Evolutionary conservation across 805 yeast genomes (phyloP), one percentile per base, ranked within the genome.

Genomic region (Kodamaea lidongshanica): DNA sequence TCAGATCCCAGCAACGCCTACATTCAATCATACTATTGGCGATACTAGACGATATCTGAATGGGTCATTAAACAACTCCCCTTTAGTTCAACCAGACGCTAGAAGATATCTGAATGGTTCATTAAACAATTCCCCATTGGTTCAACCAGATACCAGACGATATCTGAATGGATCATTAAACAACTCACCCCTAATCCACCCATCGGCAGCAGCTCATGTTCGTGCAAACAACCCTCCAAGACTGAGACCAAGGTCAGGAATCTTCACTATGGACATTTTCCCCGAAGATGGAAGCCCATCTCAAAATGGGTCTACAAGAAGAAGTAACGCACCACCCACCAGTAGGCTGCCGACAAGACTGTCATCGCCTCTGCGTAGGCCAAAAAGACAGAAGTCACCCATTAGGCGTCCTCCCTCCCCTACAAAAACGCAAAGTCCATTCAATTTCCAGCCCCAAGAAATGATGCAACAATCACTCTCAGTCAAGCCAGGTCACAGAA

Each of bases 401-500:
- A 51, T 46, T 2, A 32, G 50, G 25, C 22, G 50, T 23, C 21
- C 44, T 6, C 12, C 39, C 2, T 45, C 55, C 0, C 58, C 54
- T 0, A 12, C 44, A 12, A 57, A 50, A 27, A 27, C 43, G 4
- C 46, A 45, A 28, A 20, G 28, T 12, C 88, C 88, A 1, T 81
- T 81, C 62, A 77, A 77, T 44, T 81, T 79, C 61, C 66, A 73
- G 40, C 70, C 81, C 6, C 70, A 72, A 36, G 70, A 61, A 38
- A 38, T 57, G 18, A 52, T 58, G 45, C 45, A 59, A 50, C 45
- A 49, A 25, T 42, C 51, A 17, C 54, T 61, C 8, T 50, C 44
- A 32, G 52, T 56, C 17, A 70, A 61, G 46, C 74, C 86, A 1
- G 77, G 82, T 0, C 84, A 77, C 45, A 77, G 98, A 65, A 77